Base-by-base conservation (phyloP, 257 asterid genomes). In the Gynochthodes officinalis region DNA sequence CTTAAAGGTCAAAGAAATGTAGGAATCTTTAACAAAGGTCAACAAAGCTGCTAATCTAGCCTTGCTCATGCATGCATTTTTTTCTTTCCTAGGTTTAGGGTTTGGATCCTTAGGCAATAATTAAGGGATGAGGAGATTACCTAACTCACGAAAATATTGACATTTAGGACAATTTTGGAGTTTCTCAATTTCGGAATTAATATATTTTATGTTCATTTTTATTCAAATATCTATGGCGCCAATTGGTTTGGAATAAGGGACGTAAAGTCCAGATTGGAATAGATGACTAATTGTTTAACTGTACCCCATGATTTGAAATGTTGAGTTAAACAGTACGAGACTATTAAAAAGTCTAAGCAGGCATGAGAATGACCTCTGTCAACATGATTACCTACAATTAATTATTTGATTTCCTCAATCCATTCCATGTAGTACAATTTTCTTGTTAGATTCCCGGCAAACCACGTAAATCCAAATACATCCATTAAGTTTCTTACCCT, bases 11-110 rank as follows among this genome's bases (percentile, higher is more conserved):
- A 59, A 2, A 75, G 12, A 42, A 37, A 21, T 30, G 60, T 32
- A 44, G 15, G 65, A 73, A 61, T 53, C 75, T 67, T 77, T 37
- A 73, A 8, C 82, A 52, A 62, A 67, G 67, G 69, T 73, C 73
- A 78, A 78, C 37, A 55, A 52, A 44, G 28, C 40, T 43, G 44
- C 19, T 55, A 5, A 18, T 21, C 1, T 60, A 60, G 61, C 43
- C 32, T 48, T 16, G 57, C 5, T 60, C 33, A 28, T 74, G 70
- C 28, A 37, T 49, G 78, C 77, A 80, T 65, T 73, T 60, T 30
- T 80, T n/a, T n/a, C n/a, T n/a, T n/a, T n/a, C n/a, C 73, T 69
- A 39, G 39, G 25, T 35, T 58, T 33, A 55, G 35, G 18, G 16
- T 27, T n/a, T 40, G 42, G 50, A 30, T 25, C 54, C 37, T 15